Percentiles rank a stretch among this genome's conserved stretches.
phyloP scores from a whole-genome alignment of 192 early-diverging fungal genomes.

The Rhizoclosmatium sp. region DNA sequence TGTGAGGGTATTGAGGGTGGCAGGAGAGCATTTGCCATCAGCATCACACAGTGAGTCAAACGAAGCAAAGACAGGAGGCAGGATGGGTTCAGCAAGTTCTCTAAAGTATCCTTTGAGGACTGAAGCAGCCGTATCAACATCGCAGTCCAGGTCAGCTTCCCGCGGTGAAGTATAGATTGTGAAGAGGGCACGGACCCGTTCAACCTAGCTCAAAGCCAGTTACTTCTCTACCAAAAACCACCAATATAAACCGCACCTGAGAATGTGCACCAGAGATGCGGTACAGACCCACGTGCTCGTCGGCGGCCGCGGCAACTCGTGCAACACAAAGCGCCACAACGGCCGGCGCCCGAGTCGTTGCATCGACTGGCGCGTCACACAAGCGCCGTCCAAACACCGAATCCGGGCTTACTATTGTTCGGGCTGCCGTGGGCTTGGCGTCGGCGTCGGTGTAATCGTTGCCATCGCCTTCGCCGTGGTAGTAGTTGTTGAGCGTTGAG shows the following conservation, averaged over 20 bases:
- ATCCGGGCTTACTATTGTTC: neutral
- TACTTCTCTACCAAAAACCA: too few species aligned
- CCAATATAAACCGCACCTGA: neutral
- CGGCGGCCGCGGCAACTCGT: neutral
- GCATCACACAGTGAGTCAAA: neutral
- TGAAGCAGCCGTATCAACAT: slow-evolving; percentile 15
- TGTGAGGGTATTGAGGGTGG: neutral
- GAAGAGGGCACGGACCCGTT: slow-evolving; percentile 1
- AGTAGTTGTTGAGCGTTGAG: neutral
- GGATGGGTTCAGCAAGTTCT: neutral
- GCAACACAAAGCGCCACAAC: slow-evolving; percentile 11
- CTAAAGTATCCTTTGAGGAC: slow-evolving; percentile 8
- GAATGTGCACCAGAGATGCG: slow-evolving; percentile 8
- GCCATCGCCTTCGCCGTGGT: neutral
- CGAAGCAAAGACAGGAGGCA: neutral
- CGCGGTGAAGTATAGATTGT: neutral
- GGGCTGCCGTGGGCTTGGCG: neutral
- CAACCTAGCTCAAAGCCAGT: neutral
- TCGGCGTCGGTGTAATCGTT: neutral
- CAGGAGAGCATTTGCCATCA: neutral
- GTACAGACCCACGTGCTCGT: slow-evolving; percentile 8
- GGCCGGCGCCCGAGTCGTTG: neutral
- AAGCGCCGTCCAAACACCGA: slow-evolving; percentile 4
- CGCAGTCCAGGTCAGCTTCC: neutral
- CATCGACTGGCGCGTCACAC: neutral